These are phyloP conservation scores for Symbiodinium pilosum DNA, from an alignment of 73 alveolate species.

Conservation along the genomic window DNA sequence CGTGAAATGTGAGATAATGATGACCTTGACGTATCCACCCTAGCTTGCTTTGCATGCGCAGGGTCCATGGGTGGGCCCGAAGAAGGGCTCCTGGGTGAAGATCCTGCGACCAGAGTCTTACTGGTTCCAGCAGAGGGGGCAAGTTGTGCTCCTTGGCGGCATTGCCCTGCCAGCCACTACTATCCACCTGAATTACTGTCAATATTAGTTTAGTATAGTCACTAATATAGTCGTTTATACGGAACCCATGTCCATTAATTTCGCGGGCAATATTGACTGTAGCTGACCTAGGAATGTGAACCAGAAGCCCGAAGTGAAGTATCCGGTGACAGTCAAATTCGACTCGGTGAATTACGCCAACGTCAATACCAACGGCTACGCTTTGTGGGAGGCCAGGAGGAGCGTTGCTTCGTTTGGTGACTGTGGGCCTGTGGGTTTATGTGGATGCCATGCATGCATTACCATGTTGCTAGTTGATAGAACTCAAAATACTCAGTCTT, in stretches of 20 bases:
- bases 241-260: background rate
- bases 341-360: slow-evolving; percentile 71
- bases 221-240: too few relatives aligned
- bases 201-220: too few relatives aligned
- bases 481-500: too few relatives aligned
- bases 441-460: background rate
- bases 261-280: background rate
- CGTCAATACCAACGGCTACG: slow-evolving; percentile 85
- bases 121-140: slow-evolving; percentile 90
- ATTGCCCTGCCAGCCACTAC: background rate
- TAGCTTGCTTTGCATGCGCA: background rate
- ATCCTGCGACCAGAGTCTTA: slow-evolving; percentile 88
- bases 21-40: background rate
- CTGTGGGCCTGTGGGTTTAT: too few relatives aligned
- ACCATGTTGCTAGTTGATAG: too few relatives aligned
- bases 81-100: slow-evolving; percentile 91
- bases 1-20: too few relatives aligned
- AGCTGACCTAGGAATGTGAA: slow-evolving; percentile 26
- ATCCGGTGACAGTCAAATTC: slow-evolving; percentile 89
- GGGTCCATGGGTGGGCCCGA: slow-evolving; percentile 77
- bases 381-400: slow-evolving; percentile 89
- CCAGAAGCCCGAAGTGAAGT: slow-evolving; percentile 83
- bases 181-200: too few relatives aligned
- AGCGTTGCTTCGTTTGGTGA: too few relatives aligned
- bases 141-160: slow-evolving; percentile 16